These are phyloP conservation scores for Haplosporangium sp. DNA, from an alignment of 371 early-diverging fungal genomes.

Conservation along the genomic window DNA sequence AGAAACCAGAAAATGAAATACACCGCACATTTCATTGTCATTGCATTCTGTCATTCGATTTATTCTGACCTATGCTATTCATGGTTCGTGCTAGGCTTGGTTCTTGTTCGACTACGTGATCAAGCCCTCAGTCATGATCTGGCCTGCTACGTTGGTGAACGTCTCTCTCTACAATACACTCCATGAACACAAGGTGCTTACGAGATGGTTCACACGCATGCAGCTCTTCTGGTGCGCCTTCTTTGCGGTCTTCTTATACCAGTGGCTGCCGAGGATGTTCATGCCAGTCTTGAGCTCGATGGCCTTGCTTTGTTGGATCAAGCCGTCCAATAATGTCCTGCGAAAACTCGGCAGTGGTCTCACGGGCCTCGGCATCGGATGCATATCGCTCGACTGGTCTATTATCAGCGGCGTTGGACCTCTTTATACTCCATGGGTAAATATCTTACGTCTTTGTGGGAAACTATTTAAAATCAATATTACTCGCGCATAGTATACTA, in stretches of 20 bases:
- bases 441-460: constrained; percentile 1
- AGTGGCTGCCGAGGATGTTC: constrained; percentile 73
- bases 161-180: constrained; percentile 80
- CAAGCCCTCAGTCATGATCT: constrained; percentile 86
- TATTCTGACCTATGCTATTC: constrained; percentile 11
- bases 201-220: constrained; percentile 44
- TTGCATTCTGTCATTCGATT: not conserved
- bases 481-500: not conserved
- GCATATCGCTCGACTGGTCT: constrained; percentile 59
- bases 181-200: constrained; percentile 62
- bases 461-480: too few species aligned
- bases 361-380: constrained; percentile 55
- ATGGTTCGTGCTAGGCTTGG: constrained; percentile 26
- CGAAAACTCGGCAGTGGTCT: constrained; percentile 68
- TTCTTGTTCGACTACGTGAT: constrained; percentile 65
- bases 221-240: constrained; percentile 61
- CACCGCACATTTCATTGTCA: too few species aligned
- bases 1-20: not conserved
- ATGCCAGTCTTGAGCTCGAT: constrained; percentile 67
- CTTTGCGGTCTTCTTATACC: constrained; percentile 62
- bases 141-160: constrained; percentile 83
- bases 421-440: constrained; percentile 57
- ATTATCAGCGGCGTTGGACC: constrained; percentile 59
- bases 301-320: constrained; percentile 61
- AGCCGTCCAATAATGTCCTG: constrained; percentile 65